Conservation (phyloP, 2,329 filamentous ascomycete genomes). For the Akanthomyces lecanii region DNA sequence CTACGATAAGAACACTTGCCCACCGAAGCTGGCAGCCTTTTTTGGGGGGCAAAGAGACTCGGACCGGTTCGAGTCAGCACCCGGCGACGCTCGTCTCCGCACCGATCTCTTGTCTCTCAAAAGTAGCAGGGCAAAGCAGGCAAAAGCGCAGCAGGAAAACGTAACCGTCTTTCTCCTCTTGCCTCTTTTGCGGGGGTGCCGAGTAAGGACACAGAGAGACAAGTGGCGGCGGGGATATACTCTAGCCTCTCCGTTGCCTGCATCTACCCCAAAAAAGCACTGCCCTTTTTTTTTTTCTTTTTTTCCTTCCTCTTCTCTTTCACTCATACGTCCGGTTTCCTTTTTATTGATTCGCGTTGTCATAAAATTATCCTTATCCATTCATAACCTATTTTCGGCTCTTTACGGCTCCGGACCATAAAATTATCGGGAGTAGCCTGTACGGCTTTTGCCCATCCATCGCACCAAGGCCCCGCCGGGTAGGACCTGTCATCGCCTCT, state of each 20-base stretch:
- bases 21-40: too few relatives aligned
- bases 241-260: neutral
- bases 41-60: too few relatives aligned
- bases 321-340: neutral
- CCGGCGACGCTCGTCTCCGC: neutral
- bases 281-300: neutral
- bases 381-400: neutral
- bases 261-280: constrained; percentile 2
- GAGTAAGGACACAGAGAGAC: neutral
- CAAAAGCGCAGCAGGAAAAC: too few relatives aligned
- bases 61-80: neutral
- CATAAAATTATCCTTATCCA: neutral
- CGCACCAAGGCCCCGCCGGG: too few relatives aligned
- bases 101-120: neutral
- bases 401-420: neutral
- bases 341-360: neutral
- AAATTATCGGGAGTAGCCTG: neutral
- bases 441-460: neutral
- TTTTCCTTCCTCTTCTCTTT: neutral
- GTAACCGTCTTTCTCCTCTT: too few relatives aligned
- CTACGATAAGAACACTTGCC: too few relatives aligned
- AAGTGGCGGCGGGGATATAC: constrained; percentile 5
- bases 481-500: too few relatives aligned
- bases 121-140: neutral
- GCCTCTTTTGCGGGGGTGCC: neutral